phyloP scores from a whole-genome alignment of 108 stramenopile species.

The Epithemia pelagica region DNA sequence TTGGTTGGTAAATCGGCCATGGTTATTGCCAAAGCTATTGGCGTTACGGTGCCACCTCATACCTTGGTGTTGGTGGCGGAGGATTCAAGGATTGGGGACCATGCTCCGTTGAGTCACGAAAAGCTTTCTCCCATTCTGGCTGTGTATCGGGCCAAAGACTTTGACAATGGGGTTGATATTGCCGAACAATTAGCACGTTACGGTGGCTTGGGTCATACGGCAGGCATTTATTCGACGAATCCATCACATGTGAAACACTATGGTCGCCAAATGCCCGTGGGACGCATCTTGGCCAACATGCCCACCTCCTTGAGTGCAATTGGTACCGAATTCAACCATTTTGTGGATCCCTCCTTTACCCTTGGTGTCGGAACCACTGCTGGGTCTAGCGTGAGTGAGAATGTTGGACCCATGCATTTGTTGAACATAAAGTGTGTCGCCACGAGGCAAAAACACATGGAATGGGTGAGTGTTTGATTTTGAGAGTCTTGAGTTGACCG shows the following conservation, averaged over 20 bases:
- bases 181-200: too few species aligned
- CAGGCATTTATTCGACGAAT: too few species aligned
- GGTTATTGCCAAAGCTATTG: conserved; percentile 19
- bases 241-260: too few species aligned
- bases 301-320: conserved; percentile 29
- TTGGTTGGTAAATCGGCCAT: conserved; percentile 31
- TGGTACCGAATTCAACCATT: conserved; percentile 25
- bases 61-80: conserved; percentile 24
- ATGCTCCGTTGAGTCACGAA: conserved; percentile 16
- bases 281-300: conserved; percentile 22
- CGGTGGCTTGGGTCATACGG: too few species aligned
- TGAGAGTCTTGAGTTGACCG: too few species aligned
- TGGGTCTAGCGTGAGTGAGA: conserved; percentile 13
- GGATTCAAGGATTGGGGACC: neutral
- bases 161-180: conserved; percentile 23
- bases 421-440: too few species aligned
- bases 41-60: conserved; percentile 17
- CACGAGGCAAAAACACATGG: too few species aligned
- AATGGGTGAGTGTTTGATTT: too few species aligned
- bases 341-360: conserved; percentile 24
- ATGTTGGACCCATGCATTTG: conserved; percentile 29
- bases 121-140: conserved; percentile 25
- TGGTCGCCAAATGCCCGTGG: conserved; percentile 17
- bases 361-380: conserved; percentile 25
- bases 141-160: conserved; percentile 18